These are phyloP conservation scores for Aspergillus alliaceus DNA, from an alignment of 2,329 filamentous ascomycete species.

Conservation along the genomic window DNA sequence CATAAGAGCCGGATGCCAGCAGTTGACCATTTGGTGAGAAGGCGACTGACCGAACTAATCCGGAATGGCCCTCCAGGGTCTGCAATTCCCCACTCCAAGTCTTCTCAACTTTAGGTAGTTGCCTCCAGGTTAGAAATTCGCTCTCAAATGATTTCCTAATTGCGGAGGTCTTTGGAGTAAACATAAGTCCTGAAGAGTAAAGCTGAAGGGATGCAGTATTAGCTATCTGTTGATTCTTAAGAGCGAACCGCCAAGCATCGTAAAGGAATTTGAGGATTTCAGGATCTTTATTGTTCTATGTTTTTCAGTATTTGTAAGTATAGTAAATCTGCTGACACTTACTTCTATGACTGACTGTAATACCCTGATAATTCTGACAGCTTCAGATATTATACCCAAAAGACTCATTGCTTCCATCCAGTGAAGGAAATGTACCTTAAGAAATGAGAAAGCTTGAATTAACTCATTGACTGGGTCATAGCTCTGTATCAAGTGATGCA, in stretches of 20 bases:
- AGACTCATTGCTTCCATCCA: conserved; percentile 26
- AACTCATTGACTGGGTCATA: conserved; percentile 1
- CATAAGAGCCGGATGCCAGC: conserved; percentile 5
- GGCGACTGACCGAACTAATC: background rate
- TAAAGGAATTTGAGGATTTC: conserved; percentile 22
- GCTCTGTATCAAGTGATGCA: conserved; percentile 21
- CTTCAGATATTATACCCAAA: conserved; percentile 15
- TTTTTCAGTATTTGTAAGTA: background rate
- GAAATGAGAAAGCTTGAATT: conserved; percentile 11
- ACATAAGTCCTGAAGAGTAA: conserved; percentile 34
- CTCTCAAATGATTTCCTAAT: conserved; percentile 25
- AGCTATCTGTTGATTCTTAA: conserved; percentile 26
- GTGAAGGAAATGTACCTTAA: conserved; percentile 22
- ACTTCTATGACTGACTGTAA: conserved; percentile 16
- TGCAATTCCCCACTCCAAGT: conserved; percentile 11
- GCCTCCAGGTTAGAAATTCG: conserved; percentile 16
- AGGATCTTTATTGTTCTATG: conserved; percentile 8
- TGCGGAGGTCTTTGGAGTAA: conserved; percentile 26
- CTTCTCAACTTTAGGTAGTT: conserved; percentile 11
- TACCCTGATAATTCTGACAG: conserved; percentile 12
- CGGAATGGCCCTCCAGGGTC: conserved; percentile 6
- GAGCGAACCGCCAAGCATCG: conserved; percentile 32
- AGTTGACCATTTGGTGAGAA: background rate
- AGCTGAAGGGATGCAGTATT: conserved; percentile 34
- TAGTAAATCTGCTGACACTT: conserved; percentile 1